Conservation (phyloP, 2,329 filamentous ascomycete species). For the Neofusicoccum kwambonambiense region DNA sequence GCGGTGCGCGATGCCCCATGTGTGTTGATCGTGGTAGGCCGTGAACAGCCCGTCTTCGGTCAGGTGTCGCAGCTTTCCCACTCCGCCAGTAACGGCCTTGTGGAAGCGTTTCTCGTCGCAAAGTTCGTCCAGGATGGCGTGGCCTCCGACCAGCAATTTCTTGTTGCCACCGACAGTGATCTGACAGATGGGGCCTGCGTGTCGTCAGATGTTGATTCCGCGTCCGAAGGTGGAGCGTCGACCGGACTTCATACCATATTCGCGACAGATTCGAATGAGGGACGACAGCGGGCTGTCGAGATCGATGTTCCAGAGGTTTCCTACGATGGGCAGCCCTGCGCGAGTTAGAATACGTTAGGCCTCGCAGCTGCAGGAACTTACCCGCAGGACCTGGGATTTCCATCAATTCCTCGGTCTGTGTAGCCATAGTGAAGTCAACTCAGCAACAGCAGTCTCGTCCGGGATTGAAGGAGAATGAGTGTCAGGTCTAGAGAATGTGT, state of each 20-base stretch:
- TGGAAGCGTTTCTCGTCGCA: slow-evolving; percentile 39
- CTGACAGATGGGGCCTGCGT: slow-evolving; percentile 33
- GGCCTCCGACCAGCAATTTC: slow-evolving; percentile 31
- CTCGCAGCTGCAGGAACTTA: no score
- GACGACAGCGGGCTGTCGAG: slow-evolving; percentile 56
- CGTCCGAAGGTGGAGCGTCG: no score
- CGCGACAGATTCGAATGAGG: slow-evolving; percentile 58
- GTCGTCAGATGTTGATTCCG: neutral
- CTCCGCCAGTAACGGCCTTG: slow-evolving; percentile 30
- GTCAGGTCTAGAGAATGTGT: no score
- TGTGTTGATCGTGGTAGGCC: slow-evolving; percentile 35
- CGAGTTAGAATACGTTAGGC: no score
- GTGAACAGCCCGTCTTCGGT: slow-evolving; percentile 43
- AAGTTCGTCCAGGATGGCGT: slow-evolving; percentile 39
- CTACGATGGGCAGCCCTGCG: slow-evolving; percentile 60
- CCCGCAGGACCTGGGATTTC: no score
- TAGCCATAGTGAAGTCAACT: no score
- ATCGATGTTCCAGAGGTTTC: slow-evolving; percentile 65
- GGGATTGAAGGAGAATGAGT: no score
- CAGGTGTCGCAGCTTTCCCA: slow-evolving; percentile 36
- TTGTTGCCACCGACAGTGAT: slow-evolving; percentile 28
- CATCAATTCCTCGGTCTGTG: no score
- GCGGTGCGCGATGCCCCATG: slow-evolving; percentile 60
- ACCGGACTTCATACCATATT: slow-evolving; percentile 54
- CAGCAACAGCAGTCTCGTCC: no score